Evolutionary conservation across 768 basidiomycete species (phyloP).

Genomic region (Suillus clintonianus): DNA sequence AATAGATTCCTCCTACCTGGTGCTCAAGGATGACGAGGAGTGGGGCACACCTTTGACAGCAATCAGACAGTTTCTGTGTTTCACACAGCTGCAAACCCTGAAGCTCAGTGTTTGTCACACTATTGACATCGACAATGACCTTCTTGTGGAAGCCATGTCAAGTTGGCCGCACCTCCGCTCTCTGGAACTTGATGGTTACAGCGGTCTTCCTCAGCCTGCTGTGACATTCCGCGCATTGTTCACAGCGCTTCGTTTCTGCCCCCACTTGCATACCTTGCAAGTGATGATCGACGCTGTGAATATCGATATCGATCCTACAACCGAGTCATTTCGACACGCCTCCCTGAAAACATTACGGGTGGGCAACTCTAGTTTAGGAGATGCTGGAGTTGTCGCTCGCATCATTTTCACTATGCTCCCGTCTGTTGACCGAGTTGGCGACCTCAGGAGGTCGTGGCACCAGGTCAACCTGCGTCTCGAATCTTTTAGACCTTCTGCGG

Average conservation of each 20-base stretch:
- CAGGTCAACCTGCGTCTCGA: background rate
- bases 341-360: background rate
- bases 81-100: too few relatives aligned
- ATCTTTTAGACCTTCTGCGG: background rate
- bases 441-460: background rate
- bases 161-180: too few relatives aligned
- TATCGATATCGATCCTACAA: background rate
- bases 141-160: too few relatives aligned
- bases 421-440: background rate
- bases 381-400: background rate
- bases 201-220: too few relatives aligned
- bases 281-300: background rate
- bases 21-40: too few relatives aligned
- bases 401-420: background rate
- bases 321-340: background rate
- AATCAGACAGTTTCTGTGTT: too few relatives aligned
- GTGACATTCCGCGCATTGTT: background rate
- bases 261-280: background rate
- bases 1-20: too few relatives aligned
- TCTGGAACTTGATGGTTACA: too few relatives aligned
- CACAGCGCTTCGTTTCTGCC: background rate
- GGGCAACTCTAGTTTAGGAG: background rate
- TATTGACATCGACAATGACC: too few relatives aligned
- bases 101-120: too few relatives aligned
- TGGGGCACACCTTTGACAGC: too few relatives aligned